Evolutionary conservation across 1,139 yeast genomes (phyloP).

Genomic region (Debaryomyces nepalensis): DNA sequence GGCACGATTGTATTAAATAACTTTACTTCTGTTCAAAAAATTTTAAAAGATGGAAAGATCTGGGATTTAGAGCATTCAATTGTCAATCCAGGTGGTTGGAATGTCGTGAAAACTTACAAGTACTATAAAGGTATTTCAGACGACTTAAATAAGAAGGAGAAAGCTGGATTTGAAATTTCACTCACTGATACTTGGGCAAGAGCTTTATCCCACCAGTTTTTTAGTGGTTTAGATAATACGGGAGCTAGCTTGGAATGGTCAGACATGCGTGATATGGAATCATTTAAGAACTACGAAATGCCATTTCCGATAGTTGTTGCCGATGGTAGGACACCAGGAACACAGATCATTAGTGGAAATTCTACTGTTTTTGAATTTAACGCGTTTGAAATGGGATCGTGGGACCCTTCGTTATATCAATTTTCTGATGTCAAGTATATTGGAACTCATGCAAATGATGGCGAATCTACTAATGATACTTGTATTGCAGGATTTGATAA

Average conservation of each 20-base stretch:
- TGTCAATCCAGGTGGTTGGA: conserved; percentile 70
- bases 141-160: conserved; percentile 60
- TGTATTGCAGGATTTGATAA: conserved; percentile 80
- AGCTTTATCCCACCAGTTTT: conserved; percentile 76
- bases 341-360: conserved; percentile 58
- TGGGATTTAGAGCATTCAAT: conserved; percentile 76
- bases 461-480: conserved; percentile 45
- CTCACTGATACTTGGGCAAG: conserved; percentile 97
- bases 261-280: conserved; percentile 55
- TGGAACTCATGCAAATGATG: conserved; percentile 70
- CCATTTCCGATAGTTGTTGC: conserved; percentile 86
- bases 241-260: conserved; percentile 73
- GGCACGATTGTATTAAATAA: conserved; percentile 82
- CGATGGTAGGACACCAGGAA: conserved; percentile 76
- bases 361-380: conserved; percentile 79
- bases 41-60: conserved; percentile 52
- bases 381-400: conserved; percentile 85
- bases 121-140: conserved; percentile 60
- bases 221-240: conserved; percentile 57
- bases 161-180: conserved; percentile 79
- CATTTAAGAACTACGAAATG: conserved; percentile 63
- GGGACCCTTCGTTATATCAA: conserved; percentile 77
- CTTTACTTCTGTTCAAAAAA: conserved; percentile 74
- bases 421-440: conserved; percentile 72
- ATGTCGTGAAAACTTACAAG: conserved; percentile 57